These are phyloP conservation scores for Colletotrichum incanum DNA, from an alignment of 2,329 filamentous ascomycete species.

Conservation along the genomic window DNA sequence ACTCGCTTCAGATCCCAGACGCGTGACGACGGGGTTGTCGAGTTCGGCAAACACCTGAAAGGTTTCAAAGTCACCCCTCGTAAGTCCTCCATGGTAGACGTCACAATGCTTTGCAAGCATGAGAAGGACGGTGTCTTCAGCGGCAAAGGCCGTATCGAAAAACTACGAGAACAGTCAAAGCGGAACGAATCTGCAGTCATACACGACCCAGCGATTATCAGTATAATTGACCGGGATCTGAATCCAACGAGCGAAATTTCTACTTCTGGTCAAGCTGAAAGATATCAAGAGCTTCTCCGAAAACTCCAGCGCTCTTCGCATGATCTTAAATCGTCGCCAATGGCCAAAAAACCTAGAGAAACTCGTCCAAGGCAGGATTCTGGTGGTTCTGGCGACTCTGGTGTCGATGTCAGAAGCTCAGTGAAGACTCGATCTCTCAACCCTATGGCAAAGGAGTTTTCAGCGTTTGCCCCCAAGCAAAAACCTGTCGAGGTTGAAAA, in stretches of 20 bases:
- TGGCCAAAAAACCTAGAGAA: neutral
- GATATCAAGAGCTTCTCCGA: conserved; percentile 34
- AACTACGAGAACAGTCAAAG: neutral
- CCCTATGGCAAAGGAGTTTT: conserved; percentile 40
- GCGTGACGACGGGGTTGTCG: conserved; percentile 3
- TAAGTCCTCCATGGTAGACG: conserved; percentile 31
- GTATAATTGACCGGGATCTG: neutral
- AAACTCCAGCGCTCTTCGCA: conserved; percentile 24
- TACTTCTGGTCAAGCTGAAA: neutral
- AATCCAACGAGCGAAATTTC: neutral
- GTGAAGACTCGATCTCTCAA: conserved; percentile 31
- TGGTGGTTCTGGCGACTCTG: conserved; percentile 22
- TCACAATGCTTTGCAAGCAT: neutral
- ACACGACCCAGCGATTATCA: conserved; percentile 29
- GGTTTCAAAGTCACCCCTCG: conserved; percentile 19
- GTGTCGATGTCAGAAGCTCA: conserved; percentile 20
- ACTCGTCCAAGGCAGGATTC: conserved; percentile 24
- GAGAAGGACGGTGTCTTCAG: neutral
- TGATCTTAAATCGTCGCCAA: neutral
- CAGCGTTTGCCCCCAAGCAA: conserved; percentile 9
- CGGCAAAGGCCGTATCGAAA: neutral
- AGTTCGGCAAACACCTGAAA: conserved; percentile 25
- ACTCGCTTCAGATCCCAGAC: conserved; percentile 26
- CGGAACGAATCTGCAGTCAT: conserved; percentile 14
- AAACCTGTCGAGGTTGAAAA: conserved; percentile 6